Evolutionary conservation across 2,329 filamentous ascomycete species (phyloP), one percentile per base, ranked within the genome.

Genomic region (Colletotrichum sp.): DNA sequence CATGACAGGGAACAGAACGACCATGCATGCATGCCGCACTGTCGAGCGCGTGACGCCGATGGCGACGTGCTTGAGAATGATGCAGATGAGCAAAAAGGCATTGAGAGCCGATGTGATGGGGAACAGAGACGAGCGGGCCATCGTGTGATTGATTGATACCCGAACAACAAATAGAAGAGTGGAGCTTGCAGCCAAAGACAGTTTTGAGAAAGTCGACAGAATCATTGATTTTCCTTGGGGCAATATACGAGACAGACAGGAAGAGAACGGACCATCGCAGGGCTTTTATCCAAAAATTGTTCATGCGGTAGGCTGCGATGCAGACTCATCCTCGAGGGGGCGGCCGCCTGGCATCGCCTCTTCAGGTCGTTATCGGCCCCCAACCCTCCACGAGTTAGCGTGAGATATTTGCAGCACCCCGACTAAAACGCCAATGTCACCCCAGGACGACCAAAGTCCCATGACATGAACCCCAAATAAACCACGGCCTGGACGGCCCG

Each of bases 31-130:
- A 30, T 73, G 64, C 3, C 73, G 70, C 15, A 65, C 11, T 11
- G 73, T 59, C 5, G 70, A 75, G n/a, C 65, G 64, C 12, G 64
- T 48, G 34, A 75, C 44, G 32, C 57, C 70, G 28, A 75, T 36
- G 15, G 64, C 59, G 28, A 73, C 64, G n/a, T 73, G 73, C 44
- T 75, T 75, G 70, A 75, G 73, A 8, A 75, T 73, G 73, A 75
- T 75, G 70, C 64, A 75, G 34, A 13, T 8, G 27, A 75, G 73
- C 13, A 75, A 25, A 8, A 68, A 28, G 34, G 64, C 73, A 32
- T 68, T 75, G 34, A 75, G 48, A 19, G 34, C 73, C 57, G 73
- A 73, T 15, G 70, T 63, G 34, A 73, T n/a, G 6, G 70, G 64
- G 64, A 75, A 75, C 5, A 75, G 16, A 25, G 73, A 75, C 2